Base-by-base conservation (phyloP, 441 rosid species). In the Populus tomentosa region DNA sequence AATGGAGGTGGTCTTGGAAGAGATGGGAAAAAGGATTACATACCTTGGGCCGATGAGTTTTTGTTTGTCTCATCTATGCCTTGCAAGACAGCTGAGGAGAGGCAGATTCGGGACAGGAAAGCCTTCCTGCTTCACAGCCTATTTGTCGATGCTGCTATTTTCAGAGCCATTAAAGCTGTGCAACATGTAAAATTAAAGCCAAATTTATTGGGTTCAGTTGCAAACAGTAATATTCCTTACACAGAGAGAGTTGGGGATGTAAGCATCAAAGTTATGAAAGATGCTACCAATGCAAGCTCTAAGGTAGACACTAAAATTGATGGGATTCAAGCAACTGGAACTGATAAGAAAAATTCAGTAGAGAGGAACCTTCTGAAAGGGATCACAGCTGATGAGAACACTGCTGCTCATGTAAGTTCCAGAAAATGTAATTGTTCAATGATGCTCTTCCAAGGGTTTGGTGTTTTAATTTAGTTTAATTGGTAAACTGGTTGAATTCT, bases 1-100 rank as follows among this genome's bases (percentile, higher is more conserved):
- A 89, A 75, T 73, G 90, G 93, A 14, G 95, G 93, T 59, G 95
- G 93, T 36, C 90, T 84, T 59, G 95, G 92, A 77, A 85, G 88
- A 87, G 83, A 91, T 76, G 89, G 90, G 35, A 82, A 84, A 70
- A 71, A 78, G 59, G 89, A 91, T 83, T 83, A 80, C 61, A 78
- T 80, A 35, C 88, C 91, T 70, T 91, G 95, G 95, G 88, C 95
- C 66, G 82, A 84, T 11, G 90, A 91, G 69, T 91, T 89, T 83
- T 81, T 84, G 50, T 85, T 83, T 65, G 64, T 91, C 75, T 88
- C 89, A 69, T 81, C 78, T 24, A 89, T 89, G 82, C 92, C 92
- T 24, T 89, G 91, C 84, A 86, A 86, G 77, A 86, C 90, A 5
- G 89, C 86, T 66, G 95, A 88, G 80, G 92, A 91, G 83, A 89